Conservation (phyloP, 306 rosid species). For the Vigna radiata region DNA sequence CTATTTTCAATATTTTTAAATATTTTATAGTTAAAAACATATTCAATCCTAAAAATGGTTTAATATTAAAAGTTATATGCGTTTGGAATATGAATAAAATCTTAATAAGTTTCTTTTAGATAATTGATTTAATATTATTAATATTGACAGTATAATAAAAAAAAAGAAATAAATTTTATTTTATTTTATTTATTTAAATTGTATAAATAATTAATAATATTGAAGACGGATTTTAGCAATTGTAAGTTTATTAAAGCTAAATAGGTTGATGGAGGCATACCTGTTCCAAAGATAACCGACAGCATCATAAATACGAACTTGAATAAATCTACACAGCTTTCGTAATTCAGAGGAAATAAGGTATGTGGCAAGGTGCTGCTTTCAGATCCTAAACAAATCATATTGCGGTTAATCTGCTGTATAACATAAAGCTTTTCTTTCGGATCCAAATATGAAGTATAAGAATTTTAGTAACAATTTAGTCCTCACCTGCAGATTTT, state of each 20-base stretch:
- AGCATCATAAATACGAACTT: constrained; percentile 5
- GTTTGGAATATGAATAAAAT: no score
- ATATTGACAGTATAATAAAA: no score
- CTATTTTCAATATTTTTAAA: no score
- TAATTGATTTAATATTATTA: no score
- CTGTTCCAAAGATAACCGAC: constrained; percentile 39
- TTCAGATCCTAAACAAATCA: constrained; percentile 29
- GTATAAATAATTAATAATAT: no score
- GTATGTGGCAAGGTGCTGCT: not conserved
- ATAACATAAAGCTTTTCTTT: not conserved
- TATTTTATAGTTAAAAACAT: no score
- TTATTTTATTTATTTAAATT: no score
- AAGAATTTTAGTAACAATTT: not conserved
- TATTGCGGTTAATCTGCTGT: not conserved
- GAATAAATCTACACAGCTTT: not conserved
- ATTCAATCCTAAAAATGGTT: no score
- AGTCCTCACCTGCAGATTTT: constrained; percentile 22
- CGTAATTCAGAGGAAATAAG: constrained; percentile 3
- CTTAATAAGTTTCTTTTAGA: no score
- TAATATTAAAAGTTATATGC: no score
- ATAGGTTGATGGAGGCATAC: constrained; percentile 17
- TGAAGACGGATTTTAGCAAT: no score
- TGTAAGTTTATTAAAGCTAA: not conserved
- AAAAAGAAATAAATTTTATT: no score
- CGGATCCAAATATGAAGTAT: not conserved